Evolutionary conservation across 345 rosid species (phyloP).

Genomic region (Noccaea caerulescens): DNA sequence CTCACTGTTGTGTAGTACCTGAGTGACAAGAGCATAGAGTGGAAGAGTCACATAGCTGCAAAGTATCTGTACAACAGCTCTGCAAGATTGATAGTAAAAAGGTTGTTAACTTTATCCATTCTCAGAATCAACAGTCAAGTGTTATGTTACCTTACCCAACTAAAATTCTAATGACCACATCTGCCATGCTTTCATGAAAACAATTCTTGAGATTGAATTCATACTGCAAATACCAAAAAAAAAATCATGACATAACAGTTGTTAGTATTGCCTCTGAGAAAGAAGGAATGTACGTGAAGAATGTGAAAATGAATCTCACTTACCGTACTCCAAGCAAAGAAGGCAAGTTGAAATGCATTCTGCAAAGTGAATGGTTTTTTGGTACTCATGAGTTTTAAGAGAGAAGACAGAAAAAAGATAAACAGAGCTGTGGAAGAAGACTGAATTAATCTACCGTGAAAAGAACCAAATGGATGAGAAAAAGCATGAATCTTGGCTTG

Average conservation of each 20-base stretch:
- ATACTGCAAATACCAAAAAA: slow-evolving; percentile 57
- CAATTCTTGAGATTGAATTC: slow-evolving; percentile 55
- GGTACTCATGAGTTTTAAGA: slow-evolving; percentile 20
- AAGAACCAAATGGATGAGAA: slow-evolving; percentile 77
- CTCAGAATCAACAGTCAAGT: neutral
- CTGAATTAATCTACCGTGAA: slow-evolving; percentile 60
- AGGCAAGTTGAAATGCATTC: slow-evolving; percentile 91
- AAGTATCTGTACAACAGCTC: slow-evolving; percentile 71
- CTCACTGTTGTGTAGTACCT: slow-evolving; percentile 48
- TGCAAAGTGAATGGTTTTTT: slow-evolving; percentile 42
- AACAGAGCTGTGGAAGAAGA: neutral
- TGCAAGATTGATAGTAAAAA: slow-evolving; percentile 39
- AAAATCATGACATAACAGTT: slow-evolving; percentile 6
- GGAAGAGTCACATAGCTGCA: slow-evolving; percentile 98
- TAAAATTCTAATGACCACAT: slow-evolving; percentile 62
- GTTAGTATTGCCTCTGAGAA: slow-evolving; percentile 12
- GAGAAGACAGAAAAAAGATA: neutral
- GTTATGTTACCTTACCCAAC: slow-evolving; percentile 63
- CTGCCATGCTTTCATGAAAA: slow-evolving; percentile 56
- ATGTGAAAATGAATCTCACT: slow-evolving; percentile 38
- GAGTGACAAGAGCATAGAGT: slow-evolving; percentile 92
- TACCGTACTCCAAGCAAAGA: slow-evolving; percentile 93
- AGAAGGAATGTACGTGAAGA: neutral
- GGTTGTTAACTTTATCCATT: slow-evolving; percentile 2
- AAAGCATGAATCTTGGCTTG: slow-evolving; percentile 71